Evolutionary conservation across 805 yeast species (phyloP).

Genomic region (Cyberlindnera maclurae): DNA sequence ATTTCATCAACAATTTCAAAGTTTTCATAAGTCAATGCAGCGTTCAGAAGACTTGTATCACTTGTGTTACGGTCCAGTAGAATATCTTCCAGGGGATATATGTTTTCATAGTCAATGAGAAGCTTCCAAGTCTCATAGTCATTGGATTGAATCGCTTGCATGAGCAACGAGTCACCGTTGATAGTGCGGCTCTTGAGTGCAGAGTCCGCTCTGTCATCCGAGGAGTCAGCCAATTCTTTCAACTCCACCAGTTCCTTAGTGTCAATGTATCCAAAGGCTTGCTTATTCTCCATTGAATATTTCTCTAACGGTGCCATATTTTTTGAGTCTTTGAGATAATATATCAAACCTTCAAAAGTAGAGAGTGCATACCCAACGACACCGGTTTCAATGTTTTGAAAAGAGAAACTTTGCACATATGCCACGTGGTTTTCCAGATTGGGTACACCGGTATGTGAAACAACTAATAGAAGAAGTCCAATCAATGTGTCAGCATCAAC

Average conservation of each 20-base stretch:
- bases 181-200: constrained; percentile 33
- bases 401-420: constrained; percentile 58
- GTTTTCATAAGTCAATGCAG: constrained; percentile 53
- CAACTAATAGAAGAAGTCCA: constrained; percentile 63
- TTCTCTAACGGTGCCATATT: constrained; percentile 31
- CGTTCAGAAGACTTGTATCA: constrained; percentile 50
- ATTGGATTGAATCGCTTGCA: constrained; percentile 48
- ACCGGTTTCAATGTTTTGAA: constrained; percentile 45
- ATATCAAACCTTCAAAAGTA: constrained; percentile 76
- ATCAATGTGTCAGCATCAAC: constrained; percentile 80
- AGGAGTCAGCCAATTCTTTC: constrained; percentile 24
- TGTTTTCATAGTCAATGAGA: constrained; percentile 35
- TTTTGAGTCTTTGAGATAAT: constrained; percentile 42
- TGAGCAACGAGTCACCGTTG: constrained; percentile 66
- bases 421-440: constrained; percentile 56
- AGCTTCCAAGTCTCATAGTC: constrained; percentile 42
- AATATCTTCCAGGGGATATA: constrained; percentile 61
- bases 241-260: constrained; percentile 22
- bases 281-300: constrained; percentile 40
- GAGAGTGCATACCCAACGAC: constrained; percentile 70
- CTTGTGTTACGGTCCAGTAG: constrained; percentile 51
- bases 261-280: constrained; percentile 48
- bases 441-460: constrained; percentile 52
- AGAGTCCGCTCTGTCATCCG: constrained; percentile 14
- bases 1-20: constrained; percentile 40